Conservation (phyloP, 805 yeast genomes). For the Cyberlindnera samutprakarnensis region DNA sequence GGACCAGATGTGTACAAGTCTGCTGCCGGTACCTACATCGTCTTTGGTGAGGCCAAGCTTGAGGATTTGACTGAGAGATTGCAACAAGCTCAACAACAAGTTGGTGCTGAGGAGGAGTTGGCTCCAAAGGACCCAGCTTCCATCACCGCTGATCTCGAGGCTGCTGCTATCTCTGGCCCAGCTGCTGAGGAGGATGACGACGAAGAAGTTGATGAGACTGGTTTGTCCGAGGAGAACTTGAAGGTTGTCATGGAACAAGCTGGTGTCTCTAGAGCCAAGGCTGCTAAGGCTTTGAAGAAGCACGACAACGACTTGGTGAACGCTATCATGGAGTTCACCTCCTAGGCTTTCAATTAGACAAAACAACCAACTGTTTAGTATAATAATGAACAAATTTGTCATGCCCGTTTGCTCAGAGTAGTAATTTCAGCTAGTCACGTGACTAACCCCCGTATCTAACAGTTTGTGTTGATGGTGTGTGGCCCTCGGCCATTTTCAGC, state of each 20-base stretch:
- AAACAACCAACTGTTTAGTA: no score
- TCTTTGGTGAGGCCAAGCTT: conserved; percentile 96
- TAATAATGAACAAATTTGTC: no score
- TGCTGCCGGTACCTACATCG: conserved; percentile 88
- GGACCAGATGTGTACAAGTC: conserved; percentile 93
- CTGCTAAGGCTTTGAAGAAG: conserved; percentile 81
- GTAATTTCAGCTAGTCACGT: no score
- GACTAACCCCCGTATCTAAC: no score
- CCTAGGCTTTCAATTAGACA: conserved; percentile 6
- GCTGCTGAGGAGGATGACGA: conserved; percentile 46
- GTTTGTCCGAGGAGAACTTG: conserved; percentile 75
- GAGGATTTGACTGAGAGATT: conserved; percentile 89
- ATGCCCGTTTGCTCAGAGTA: no score
- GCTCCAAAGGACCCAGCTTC: conserved; percentile 68
- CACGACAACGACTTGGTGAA: conserved; percentile 94
- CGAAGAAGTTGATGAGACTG: conserved; percentile 77
- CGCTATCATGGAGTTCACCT: conserved; percentile 78
- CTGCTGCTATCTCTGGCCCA: conserved; percentile 46
- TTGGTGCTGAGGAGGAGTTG: conserved; percentile 34
- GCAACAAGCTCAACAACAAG: conserved; percentile 63
- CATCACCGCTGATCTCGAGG: conserved; percentile 76
- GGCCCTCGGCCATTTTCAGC: no score
- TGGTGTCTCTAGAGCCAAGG: conserved; percentile 80
- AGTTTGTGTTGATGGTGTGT: no score
- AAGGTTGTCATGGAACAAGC: conserved; percentile 88